phyloP scores from a whole-genome alignment of 164 flowering plant species.

The Stephania cephalantha region DNA sequence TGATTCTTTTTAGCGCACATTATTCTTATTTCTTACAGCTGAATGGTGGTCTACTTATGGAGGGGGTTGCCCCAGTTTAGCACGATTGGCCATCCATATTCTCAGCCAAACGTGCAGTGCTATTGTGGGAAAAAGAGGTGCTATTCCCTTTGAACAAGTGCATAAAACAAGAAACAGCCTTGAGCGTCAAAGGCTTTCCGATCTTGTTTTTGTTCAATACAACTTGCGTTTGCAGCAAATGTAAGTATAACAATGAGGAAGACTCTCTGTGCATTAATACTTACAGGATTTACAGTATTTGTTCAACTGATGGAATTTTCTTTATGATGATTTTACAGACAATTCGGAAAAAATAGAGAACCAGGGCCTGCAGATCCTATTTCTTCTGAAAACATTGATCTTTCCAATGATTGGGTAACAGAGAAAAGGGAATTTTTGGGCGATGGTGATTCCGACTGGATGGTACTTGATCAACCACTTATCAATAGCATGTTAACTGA shows the following conservation, averaged over 20 bases:
- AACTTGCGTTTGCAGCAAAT: slow-evolving; percentile 52
- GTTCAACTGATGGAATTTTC: neutral
- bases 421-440: slow-evolving; percentile 40
- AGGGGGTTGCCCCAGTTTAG: slow-evolving; percentile 80
- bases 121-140: slow-evolving; percentile 26
- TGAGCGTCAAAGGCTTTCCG: slow-evolving; percentile 64
- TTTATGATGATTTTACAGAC: slow-evolving; percentile 20
- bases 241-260: slow-evolving; percentile 27
- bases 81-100: slow-evolving; percentile 66
- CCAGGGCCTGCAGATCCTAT: slow-evolving; percentile 45
- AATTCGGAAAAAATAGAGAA: slow-evolving; percentile 23
- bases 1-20: slow-evolving; percentile 12
- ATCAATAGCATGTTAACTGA: slow-evolving; percentile 27
- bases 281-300: neutral
- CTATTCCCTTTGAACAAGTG: slow-evolving; percentile 38
- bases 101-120: slow-evolving; percentile 74
- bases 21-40: slow-evolving; percentile 24
- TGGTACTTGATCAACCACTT: slow-evolving; percentile 39
- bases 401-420: slow-evolving; percentile 59
- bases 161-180: slow-evolving; percentile 48
- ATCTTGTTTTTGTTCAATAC: slow-evolving; percentile 62
- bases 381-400: slow-evolving; percentile 31
- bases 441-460: slow-evolving; percentile 44
- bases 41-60: slow-evolving; percentile 99
- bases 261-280: neutral